Conservation (phyloP, 495 filamentous ascomycete genomes). For the Aspergillus conjunctus region DNA sequence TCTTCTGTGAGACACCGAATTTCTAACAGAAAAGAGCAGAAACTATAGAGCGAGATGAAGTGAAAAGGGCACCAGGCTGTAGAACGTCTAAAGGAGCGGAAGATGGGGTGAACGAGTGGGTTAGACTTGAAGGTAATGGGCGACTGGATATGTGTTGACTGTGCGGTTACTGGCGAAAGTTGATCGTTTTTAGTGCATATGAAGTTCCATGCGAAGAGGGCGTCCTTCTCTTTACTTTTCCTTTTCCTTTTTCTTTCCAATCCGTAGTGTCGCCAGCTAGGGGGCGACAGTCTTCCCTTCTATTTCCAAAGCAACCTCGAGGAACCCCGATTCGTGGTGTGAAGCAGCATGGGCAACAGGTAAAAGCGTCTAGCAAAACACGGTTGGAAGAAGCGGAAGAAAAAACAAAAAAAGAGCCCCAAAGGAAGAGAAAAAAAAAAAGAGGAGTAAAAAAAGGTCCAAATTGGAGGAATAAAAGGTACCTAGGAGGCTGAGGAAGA, state of each 20-base stretch:
- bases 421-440: slow-evolving; percentile 19
- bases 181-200: slow-evolving; percentile 10
- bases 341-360: slow-evolving; percentile 22
- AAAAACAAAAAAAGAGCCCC: slow-evolving; percentile 19
- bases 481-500: slow-evolving; percentile 7
- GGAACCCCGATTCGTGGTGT: slow-evolving; percentile 19
- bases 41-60: slow-evolving; percentile 4
- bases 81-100: slow-evolving; percentile 20
- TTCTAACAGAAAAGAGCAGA: slow-evolving; percentile 8
- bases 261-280: slow-evolving; percentile 22
- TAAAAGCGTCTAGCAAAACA: slow-evolving; percentile 20
- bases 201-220: slow-evolving; percentile 10
- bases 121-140: slow-evolving; percentile 16
- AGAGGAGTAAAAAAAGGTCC: slow-evolving; percentile 19
- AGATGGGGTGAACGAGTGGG: slow-evolving; percentile 15
- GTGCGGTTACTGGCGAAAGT: not conserved
- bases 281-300: slow-evolving; percentile 10
- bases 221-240: not conserved
- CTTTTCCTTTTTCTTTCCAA: not conserved
- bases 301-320: slow-evolving; percentile 19
- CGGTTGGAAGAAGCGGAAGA: slow-evolving; percentile 16
- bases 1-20: slow-evolving; percentile 1
- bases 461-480: slow-evolving; percentile 7
- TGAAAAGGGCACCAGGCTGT: slow-evolving; percentile 23
- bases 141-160: slow-evolving; percentile 9